These are phyloP conservation scores for Barbatosphaeria neglecta DNA, from an alignment of 495 filamentous ascomycete genomes.

Conservation along the genomic window DNA sequence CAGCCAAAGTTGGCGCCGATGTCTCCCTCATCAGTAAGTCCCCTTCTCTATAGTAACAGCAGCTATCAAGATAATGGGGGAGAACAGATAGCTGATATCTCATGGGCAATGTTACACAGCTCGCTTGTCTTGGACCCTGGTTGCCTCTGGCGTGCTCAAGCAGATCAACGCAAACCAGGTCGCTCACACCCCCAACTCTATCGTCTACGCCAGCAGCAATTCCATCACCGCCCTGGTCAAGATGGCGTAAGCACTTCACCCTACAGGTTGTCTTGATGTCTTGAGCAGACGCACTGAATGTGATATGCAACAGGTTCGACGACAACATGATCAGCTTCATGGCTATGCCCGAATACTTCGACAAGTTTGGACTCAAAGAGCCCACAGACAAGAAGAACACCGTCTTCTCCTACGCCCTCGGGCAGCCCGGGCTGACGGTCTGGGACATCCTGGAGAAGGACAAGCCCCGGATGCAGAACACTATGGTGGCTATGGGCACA, in stretches of 20 bases:
- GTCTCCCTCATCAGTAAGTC: slow-evolving; percentile 11
- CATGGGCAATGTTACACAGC: no score
- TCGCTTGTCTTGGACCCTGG: slow-evolving; percentile 7
- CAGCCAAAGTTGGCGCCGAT: slow-evolving; percentile 10
- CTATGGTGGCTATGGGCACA: slow-evolving; percentile 10
- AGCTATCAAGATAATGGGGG: neutral
- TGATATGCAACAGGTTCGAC: slow-evolving; percentile 4
- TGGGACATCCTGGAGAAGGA: slow-evolving; percentile 14
- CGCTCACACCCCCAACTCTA: slow-evolving; percentile 10
- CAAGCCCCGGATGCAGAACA: slow-evolving; percentile 4
- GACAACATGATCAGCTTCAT: slow-evolving; percentile 3
- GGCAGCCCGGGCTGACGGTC: slow-evolving; percentile 6
- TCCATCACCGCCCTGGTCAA: slow-evolving; percentile 2
- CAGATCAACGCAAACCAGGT: slow-evolving; percentile 6
- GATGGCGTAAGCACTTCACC: neutral
- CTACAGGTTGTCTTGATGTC: neutral
- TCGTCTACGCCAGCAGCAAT: slow-evolving; percentile 1
- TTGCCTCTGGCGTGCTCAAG: slow-evolving; percentile 5
- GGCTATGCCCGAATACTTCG: slow-evolving; percentile 14
- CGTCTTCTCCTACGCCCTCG: slow-evolving; percentile 7
- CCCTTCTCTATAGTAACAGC: neutral
- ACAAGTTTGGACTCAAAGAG: slow-evolving; percentile 11
- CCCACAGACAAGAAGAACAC: slow-evolving; percentile 9
- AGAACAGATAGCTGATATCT: neutral
- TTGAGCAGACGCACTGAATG: neutral